Conservation (phyloP, 257 asterid genomes). For the Penstemon eatonii region DNA sequence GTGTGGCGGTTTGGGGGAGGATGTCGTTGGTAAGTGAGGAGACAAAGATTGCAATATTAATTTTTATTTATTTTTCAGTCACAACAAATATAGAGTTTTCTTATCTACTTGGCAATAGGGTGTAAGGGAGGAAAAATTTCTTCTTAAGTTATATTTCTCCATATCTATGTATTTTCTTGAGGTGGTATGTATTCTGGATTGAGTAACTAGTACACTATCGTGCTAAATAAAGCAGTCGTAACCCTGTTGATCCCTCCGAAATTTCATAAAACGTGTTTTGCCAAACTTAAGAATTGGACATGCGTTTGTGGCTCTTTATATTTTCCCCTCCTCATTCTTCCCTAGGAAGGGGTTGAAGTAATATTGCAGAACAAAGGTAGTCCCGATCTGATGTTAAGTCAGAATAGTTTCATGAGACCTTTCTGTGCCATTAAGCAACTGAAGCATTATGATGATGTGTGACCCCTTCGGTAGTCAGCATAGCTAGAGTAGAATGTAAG, state of each 20-base stretch:
- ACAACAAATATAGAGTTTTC: neutral
- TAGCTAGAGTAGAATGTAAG: neutral
- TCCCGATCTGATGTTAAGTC: neutral
- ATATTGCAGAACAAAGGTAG: neutral
- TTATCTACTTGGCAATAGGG: neutral
- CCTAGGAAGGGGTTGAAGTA: neutral
- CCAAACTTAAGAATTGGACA: neutral
- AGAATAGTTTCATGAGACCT: slow-evolving; percentile 10
- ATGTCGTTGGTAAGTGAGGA: too few species aligned
- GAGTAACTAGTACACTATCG: slow-evolving; percentile 5
- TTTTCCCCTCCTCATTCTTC: neutral
- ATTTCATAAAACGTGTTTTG: neutral
- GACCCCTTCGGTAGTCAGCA: slow-evolving; percentile 2
- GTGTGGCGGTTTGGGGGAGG: neutral
- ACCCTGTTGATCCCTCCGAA: too few species aligned
- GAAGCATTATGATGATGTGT: slow-evolving; percentile 13
- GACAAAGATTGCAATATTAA: too few species aligned
- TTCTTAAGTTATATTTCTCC: neutral
- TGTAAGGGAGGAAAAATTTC: neutral
- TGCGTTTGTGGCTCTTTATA: slow-evolving; percentile 3
- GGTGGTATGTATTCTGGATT: slow-evolving; percentile 7
- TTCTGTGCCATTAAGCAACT: slow-evolving; percentile 6
- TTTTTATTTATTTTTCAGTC: neutral
- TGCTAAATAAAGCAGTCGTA: too few species aligned
- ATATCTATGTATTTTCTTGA: neutral